Evolutionary conservation across 768 basidiomycete species (phyloP).

Genomic region (Boletus pseudopeckii): DNA sequence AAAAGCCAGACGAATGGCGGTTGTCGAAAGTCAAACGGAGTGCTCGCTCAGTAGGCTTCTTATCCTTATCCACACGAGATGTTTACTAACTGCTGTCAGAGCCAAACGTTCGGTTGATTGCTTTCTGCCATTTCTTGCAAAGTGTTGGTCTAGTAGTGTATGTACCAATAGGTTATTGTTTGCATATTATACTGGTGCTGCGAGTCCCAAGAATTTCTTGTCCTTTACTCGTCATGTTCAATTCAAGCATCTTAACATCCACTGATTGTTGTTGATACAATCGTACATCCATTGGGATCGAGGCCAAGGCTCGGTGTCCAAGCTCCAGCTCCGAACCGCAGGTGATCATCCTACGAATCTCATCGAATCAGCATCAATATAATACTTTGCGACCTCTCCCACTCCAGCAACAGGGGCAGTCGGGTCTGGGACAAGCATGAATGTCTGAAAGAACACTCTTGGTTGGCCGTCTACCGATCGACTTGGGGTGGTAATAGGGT

Average conservation of each 20-base stretch:
- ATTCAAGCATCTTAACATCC: background rate
- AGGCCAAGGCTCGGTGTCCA: background rate
- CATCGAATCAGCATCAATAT: conserved; percentile 72
- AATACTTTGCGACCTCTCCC: conserved; percentile 80
- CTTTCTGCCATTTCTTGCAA: background rate
- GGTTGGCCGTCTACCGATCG: conserved; percentile 71
- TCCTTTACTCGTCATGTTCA: background rate
- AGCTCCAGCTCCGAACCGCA: background rate
- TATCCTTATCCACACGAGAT: background rate
- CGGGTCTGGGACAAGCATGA: conserved; percentile 78
- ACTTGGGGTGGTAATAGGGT: conserved; percentile 46
- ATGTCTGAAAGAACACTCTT: conserved; percentile 84
- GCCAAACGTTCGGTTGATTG: conserved; percentile 84
- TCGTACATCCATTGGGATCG: background rate
- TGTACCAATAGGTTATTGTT: conserved; percentile 12
- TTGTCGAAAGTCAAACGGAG: conserved; percentile 89
- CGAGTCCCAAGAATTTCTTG: background rate
- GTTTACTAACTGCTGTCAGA: conserved; percentile 39
- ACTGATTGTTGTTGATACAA: background rate
- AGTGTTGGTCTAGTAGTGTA: conserved; percentile 2
- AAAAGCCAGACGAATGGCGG: conserved; percentile 93
- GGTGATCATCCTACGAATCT: conserved; percentile 69
- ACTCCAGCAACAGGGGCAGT: conserved; percentile 58
- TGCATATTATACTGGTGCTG: background rate
- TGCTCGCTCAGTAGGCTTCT: conserved; percentile 66